A percentile compares a stretch with the other conserved stretches of the same genome.
Conservation (phyloP, 331 rosid species). For the Arachis monticola region DNA sequence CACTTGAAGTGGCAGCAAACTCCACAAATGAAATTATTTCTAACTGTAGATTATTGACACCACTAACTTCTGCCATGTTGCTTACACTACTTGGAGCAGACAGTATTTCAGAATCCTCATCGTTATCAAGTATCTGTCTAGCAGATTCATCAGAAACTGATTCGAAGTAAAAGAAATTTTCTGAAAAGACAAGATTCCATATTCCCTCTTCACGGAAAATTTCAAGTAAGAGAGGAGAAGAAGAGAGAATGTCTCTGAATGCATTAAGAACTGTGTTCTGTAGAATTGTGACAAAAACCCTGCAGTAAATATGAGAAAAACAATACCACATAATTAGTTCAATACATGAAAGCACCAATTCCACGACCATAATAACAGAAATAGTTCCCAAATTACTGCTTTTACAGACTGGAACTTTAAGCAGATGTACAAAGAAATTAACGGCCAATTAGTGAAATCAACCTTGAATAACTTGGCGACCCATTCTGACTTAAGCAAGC, state of each 20-base stretch:
- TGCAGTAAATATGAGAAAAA: slow-evolving; percentile 48
- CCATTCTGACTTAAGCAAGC: slow-evolving; percentile 85
- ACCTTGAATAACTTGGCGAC: slow-evolving; percentile 81
- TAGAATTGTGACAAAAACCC: slow-evolving; percentile 73
- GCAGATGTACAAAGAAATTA: slow-evolving; percentile 9
- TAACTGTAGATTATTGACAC: slow-evolving; percentile 70
- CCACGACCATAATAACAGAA: slow-evolving; percentile 9
- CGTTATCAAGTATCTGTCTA: slow-evolving; percentile 44
- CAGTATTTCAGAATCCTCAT: slow-evolving; percentile 50
- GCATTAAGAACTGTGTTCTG: slow-evolving; percentile 71
- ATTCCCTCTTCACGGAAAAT: slow-evolving; percentile 81
- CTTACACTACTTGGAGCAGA: slow-evolving; percentile 51
- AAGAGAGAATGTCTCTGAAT: slow-evolving; percentile 72
- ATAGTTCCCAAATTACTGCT: not conserved
- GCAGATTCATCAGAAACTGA: slow-evolving; percentile 55
- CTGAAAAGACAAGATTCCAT: slow-evolving; percentile 95
- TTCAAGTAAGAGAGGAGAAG: slow-evolving; percentile 67
- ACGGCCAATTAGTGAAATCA: slow-evolving; percentile 36
- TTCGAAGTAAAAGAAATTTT: slow-evolving; percentile 80
- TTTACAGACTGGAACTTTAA: slow-evolving; percentile 26
- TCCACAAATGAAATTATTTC: slow-evolving; percentile 85
- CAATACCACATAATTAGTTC: slow-evolving; percentile 32
- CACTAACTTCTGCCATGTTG: slow-evolving; percentile 49
- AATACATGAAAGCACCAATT: slow-evolving; percentile 21
- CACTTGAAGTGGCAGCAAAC: slow-evolving; percentile 76